phyloP scores from a whole-genome alignment of 176 grass and related monocot genomes.

The Dendrocalamus sinicus region DNA sequence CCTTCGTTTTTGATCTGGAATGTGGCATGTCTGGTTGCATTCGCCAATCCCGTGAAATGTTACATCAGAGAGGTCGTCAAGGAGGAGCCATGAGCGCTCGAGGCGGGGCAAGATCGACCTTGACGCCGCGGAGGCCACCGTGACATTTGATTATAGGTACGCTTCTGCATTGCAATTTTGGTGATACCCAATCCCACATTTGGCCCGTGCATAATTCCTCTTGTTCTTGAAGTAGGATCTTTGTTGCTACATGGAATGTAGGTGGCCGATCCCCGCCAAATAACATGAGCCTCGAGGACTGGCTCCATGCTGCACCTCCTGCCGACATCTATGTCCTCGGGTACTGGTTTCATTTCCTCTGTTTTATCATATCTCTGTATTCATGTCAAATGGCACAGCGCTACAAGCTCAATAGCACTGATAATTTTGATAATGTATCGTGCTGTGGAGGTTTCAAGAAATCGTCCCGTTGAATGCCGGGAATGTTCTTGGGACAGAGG shows the following conservation, averaged over 20 bases:
- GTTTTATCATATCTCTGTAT: background rate
- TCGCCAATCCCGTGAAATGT: slow-evolving; percentile 12
- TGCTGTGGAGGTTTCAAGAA: slow-evolving; percentile 79
- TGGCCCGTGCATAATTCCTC: background rate
- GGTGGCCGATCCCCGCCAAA: slow-evolving; percentile 83
- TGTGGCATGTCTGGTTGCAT: slow-evolving; percentile 8
- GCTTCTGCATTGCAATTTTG: slow-evolving; percentile 18
- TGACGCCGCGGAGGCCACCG: slow-evolving; percentile 81
- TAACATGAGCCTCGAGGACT: slow-evolving; percentile 91
- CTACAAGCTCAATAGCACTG: background rate
- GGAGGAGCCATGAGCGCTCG: slow-evolving; percentile 59
- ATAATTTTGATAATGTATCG: background rate
- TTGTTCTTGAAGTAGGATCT: slow-evolving; percentile 75
- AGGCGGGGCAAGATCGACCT: slow-evolving; percentile 91
- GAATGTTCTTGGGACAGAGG: slow-evolving; percentile 97
- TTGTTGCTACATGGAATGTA: slow-evolving; percentile 98
- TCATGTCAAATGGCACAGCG: background rate
- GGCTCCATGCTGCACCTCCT: slow-evolving; percentile 93
- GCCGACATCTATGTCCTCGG: slow-evolving; percentile 96
- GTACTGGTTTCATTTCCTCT: slow-evolving; percentile 40
- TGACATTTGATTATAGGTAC: slow-evolving; percentile 86
- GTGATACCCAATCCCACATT: background rate
- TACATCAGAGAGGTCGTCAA: slow-evolving; percentile 61
- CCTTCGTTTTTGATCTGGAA: background rate
- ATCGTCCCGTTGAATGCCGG: slow-evolving; percentile 94